Evolutionary conservation across 2,329 filamentous ascomycete species (phyloP).

Genomic region (Diplodia mutila): DNA sequence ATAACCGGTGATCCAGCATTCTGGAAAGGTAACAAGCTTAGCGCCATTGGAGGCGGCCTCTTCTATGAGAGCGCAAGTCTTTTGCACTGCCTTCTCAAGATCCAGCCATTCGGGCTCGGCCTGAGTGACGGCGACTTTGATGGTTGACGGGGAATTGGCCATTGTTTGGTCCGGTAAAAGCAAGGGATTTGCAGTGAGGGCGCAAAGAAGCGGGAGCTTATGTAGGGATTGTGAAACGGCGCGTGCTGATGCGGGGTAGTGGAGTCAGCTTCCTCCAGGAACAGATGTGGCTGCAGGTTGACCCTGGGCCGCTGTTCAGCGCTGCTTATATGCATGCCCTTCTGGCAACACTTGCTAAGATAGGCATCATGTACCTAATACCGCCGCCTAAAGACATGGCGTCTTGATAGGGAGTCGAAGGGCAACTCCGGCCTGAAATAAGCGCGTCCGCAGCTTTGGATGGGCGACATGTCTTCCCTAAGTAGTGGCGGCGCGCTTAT

Average conservation of each 20-base stretch:
- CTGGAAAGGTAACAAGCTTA: conserved; percentile 56
- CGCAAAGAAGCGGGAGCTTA: not conserved
- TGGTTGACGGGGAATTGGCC: not conserved
- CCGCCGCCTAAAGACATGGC: not conserved
- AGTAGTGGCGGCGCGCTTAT: not conserved
- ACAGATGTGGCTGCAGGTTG: not conserved
- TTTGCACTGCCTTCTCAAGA: conserved; percentile 57
- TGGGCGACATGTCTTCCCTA: not conserved
- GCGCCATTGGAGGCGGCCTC: conserved; percentile 60
- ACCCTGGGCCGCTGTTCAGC: not conserved
- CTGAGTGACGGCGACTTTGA: conserved; percentile 57
- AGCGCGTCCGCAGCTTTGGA: not conserved
- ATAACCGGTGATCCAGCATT: conserved; percentile 53
- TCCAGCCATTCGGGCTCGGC: conserved; percentile 66
- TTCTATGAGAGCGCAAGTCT: conserved; percentile 61
- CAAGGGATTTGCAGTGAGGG: no score
- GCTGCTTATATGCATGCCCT: conserved; percentile 5
- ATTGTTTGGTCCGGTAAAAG: not conserved
- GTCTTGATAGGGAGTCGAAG: not conserved
- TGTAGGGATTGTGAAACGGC: not conserved
- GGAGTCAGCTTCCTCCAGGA: not conserved
- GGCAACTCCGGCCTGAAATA: conserved; percentile 8
- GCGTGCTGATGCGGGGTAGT: not conserved
- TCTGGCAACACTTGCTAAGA: not conserved
- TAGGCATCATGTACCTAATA: not conserved